A percentile compares a stretch with the other conserved stretches of the same genome.
phyloP scores from a whole-genome alignment of 2,329 filamentous ascomycete genomes.

The Ceratocystis diversiconidia region DNA sequence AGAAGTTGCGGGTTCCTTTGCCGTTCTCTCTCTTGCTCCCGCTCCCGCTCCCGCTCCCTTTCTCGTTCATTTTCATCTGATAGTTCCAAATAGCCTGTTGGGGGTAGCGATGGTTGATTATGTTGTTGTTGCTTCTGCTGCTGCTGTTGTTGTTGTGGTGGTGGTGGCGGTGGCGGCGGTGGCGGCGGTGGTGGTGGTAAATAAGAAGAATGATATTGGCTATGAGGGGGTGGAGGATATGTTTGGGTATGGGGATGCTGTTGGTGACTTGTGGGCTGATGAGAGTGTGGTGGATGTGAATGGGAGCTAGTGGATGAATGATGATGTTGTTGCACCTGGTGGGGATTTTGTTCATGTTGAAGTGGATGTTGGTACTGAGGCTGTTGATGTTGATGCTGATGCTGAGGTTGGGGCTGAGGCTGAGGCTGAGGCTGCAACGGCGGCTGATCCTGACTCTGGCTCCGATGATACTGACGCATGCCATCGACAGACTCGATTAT shows the following conservation, averaged over 20 bases:
- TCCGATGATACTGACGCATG: conserved; percentile 10
- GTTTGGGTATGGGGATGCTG: not conserved
- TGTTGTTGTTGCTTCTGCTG: no score
- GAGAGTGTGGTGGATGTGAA: conserved; percentile 2
- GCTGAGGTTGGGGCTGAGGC: conserved; percentile 7
- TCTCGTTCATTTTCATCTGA: conserved; percentile 21
- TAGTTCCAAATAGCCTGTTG: not conserved
- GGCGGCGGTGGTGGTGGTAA: not conserved
- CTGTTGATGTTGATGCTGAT: conserved; percentile 18
- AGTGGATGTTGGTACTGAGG: not conserved
- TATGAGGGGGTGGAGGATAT: not conserved
- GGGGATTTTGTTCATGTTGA: not conserved
- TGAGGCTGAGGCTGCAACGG: conserved; percentile 4
- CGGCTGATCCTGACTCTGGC: conserved; percentile 8
- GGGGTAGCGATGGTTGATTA: not conserved
- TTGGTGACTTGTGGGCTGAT: conserved; percentile 12
- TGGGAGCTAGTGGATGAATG: not conserved
- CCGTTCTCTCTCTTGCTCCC: conserved; percentile 31
- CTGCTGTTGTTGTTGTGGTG: not conserved
- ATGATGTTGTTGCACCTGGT: not conserved
- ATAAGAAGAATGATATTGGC: not conserved
- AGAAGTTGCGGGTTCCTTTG: conserved; percentile 23
- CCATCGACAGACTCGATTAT: conserved; percentile 11
- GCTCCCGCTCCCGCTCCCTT: conserved; percentile 30
- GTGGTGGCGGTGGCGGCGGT: not conserved